Percentiles rank a stretch among this genome's conserved stretches.
phyloP scores from a whole-genome alignment of 805 yeast genomes.

The Priceomyces haplophilus region DNA sequence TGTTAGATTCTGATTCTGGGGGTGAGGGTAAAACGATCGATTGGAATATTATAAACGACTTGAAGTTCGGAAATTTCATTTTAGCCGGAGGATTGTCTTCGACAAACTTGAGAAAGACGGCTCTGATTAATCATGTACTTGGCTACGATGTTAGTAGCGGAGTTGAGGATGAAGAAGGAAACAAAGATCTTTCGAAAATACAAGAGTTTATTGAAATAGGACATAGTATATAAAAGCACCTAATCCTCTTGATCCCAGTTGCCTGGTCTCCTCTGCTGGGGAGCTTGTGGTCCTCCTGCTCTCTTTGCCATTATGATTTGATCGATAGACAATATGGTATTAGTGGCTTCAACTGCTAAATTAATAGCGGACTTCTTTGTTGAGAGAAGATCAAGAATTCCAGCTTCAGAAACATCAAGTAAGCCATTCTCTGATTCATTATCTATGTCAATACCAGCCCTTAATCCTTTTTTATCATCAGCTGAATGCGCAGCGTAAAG shows the following conservation, averaged over 20 bases:
- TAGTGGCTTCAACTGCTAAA: conserved; percentile 94
- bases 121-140: conserved; percentile 52
- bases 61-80: conserved; percentile 44
- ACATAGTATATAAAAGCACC: conserved; percentile 16
- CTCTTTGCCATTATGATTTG: conserved; percentile 98
- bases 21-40: conserved; percentile 85
- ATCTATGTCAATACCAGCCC: conserved; percentile 76
- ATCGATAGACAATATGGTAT: conserved; percentile 85
- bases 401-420: conserved; percentile 63
- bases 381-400: conserved; percentile 75
- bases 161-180: conserved; percentile 71
- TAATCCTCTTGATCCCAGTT: conserved; percentile 95
- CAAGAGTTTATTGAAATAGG: conserved; percentile 55
- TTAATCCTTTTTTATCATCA: conserved; percentile 32
- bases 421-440: conserved; percentile 56
- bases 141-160: conserved; percentile 98
- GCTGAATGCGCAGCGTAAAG: conserved; percentile 81
- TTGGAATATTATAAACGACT: conserved; percentile 55
- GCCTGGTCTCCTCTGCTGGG: conserved; percentile 75
- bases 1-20: conserved; percentile 85
- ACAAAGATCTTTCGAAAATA: conserved; percentile 68
- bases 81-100: conserved; percentile 91
- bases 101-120: conserved; percentile 61
- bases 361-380: conserved; percentile 84
- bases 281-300: conserved; percentile 96